Evolutionary conservation across 1,284 basidiomycete species (phyloP).

Genomic region (Hemileia vastatrix): DNA sequence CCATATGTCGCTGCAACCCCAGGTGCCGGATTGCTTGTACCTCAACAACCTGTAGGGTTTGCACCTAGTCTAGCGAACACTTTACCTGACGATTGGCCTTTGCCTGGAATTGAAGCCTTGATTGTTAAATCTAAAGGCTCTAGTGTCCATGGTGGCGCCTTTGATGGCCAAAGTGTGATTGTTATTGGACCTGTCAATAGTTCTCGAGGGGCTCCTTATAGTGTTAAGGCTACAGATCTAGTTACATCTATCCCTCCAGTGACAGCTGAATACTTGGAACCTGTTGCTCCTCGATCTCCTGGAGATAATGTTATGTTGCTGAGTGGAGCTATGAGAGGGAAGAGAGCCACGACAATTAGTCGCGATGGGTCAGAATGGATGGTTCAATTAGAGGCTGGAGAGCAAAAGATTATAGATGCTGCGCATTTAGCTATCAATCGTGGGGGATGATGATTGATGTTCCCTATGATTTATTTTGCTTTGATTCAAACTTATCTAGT

Average conservation of each 20-base stretch:
- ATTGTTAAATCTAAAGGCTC: conserved; percentile 12
- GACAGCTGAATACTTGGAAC: conserved; percentile 19
- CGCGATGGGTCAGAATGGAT: conserved; percentile 33
- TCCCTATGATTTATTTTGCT: too few species aligned
- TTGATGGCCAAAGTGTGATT: conserved; percentile 25
- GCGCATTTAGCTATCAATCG: conserved; percentile 20
- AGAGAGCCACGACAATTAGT: conserved; percentile 23
- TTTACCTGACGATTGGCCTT: conserved; percentile 21
- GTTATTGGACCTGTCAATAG: conserved; percentile 12
- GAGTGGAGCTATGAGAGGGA: conserved; percentile 27
- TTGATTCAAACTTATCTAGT: too few species aligned
- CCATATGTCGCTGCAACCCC: conserved; percentile 31
- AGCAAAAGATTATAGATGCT: conserved; percentile 21
- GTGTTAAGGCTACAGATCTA: neutral
- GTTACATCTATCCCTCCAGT: neutral
- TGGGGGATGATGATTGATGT: too few species aligned
- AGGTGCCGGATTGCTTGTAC: conserved; percentile 12
- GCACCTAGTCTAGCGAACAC: too few species aligned
- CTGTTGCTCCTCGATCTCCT: conserved; percentile 14
- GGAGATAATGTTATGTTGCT: conserved; percentile 24
- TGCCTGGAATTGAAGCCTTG: conserved; percentile 17
- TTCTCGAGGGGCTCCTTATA: neutral
- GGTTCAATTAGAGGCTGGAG: conserved; percentile 24
- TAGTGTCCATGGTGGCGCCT: conserved; percentile 25
- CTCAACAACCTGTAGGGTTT: too few species aligned